These are phyloP conservation scores for Dothideomycetes sp. DNA, from an alignment of 2,329 filamentous ascomycete species.

Conservation along the genomic window DNA sequence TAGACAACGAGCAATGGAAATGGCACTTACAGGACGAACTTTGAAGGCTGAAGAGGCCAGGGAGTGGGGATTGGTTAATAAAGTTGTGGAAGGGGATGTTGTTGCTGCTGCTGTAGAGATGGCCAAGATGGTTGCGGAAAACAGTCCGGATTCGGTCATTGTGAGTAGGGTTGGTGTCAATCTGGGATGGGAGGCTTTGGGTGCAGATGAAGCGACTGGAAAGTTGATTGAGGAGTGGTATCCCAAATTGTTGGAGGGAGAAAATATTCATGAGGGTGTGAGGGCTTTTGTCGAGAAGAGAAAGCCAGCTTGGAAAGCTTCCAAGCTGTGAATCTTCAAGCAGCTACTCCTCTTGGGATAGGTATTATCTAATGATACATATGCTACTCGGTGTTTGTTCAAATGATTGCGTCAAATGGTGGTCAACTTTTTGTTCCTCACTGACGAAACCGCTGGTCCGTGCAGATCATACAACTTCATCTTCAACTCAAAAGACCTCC, in stretches of 20 bases:
- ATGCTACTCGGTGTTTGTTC: too few species aligned
- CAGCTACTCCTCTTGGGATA: too few species aligned
- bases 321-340: conserved; percentile 24
- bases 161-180: conserved; percentile 64
- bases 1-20: conserved; percentile 59
- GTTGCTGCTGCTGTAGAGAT: conserved; percentile 51
- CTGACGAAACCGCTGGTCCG: too few species aligned
- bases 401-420: too few species aligned
- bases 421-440: too few species aligned
- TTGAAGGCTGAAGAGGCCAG: conserved; percentile 52
- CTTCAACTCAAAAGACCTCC: too few species aligned
- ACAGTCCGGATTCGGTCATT: conserved; percentile 65
- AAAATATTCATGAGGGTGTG: conserved; percentile 68
- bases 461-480: too few species aligned
- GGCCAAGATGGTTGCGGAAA: conserved; percentile 50
- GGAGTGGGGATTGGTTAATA: conserved; percentile 63
- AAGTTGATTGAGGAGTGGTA: conserved; percentile 51
- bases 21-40: conserved; percentile 55
- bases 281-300: conserved; percentile 69
- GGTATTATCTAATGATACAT: too few species aligned
- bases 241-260: conserved; percentile 50
- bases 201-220: conserved; percentile 54
- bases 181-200: conserved; percentile 61
- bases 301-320: conserved; percentile 55
- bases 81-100: conserved; percentile 44